Percentiles rank a stretch among this genome's conserved stretches.
Conservation (phyloP, 2,329 filamentous ascomycete species). For the Colletotrichum ledebouriae region DNA sequence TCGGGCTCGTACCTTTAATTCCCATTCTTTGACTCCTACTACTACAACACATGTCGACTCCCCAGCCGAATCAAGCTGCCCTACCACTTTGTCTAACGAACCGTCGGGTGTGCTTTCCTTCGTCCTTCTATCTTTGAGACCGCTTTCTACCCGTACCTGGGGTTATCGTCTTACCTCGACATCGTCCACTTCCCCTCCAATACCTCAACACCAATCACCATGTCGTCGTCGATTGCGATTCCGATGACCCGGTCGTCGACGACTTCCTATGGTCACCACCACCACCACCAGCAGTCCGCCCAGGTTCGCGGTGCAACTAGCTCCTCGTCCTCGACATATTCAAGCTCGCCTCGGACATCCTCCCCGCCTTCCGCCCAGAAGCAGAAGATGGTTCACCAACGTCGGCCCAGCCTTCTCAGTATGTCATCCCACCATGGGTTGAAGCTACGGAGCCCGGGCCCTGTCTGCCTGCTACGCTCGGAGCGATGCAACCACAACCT, state of each 20-base stretch:
- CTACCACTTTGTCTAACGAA: slow-evolving; percentile 30
- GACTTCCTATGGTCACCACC: slow-evolving; percentile 47
- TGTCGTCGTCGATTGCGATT: slow-evolving; percentile 80
- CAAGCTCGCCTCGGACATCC: slow-evolving; percentile 66
- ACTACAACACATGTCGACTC: slow-evolving; percentile 16
- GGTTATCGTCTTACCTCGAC: slow-evolving; percentile 24
- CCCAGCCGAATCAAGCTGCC: slow-evolving; percentile 30
- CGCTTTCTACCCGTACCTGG: slow-evolving; percentile 13
- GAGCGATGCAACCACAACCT: not conserved
- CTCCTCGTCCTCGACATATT: slow-evolving; percentile 68
- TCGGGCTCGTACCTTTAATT: slow-evolving; percentile 26
- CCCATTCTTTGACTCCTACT: slow-evolving; percentile 36
- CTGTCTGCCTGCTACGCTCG: slow-evolving; percentile 2
- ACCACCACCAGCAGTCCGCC: slow-evolving; percentile 50
- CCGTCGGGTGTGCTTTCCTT: slow-evolving; percentile 18
- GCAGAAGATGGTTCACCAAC: slow-evolving; percentile 62
- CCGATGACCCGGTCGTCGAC: slow-evolving; percentile 60
- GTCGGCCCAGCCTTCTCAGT: slow-evolving; percentile 75
- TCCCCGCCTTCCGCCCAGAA: slow-evolving; percentile 57
- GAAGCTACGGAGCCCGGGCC: slow-evolving; percentile 18
- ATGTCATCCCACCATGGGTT: slow-evolving; percentile 44
- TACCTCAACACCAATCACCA: slow-evolving; percentile 49
- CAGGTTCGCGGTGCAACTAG: slow-evolving; percentile 59
- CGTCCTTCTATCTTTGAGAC: slow-evolving; percentile 19
- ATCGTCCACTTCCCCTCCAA: slow-evolving; percentile 16